Conservation (phyloP, 345 rosid species). For the Laguncularia racemosa region DNA sequence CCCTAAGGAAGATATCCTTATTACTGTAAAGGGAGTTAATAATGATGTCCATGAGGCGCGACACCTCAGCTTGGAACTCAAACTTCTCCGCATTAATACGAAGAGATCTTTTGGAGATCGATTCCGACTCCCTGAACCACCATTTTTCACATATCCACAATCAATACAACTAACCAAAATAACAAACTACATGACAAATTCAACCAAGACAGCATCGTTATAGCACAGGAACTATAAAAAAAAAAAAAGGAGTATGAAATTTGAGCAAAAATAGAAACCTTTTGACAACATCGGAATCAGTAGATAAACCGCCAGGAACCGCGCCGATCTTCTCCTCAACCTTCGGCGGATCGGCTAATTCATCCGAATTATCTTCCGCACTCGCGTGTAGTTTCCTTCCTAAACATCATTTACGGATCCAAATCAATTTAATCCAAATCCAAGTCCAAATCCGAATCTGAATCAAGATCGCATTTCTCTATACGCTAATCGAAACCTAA, state of each 20-base stretch:
- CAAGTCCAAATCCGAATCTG: conserved; percentile 15
- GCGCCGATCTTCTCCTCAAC: conserved; percentile 93
- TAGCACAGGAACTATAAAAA: neutral
- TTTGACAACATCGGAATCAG: conserved; percentile 94
- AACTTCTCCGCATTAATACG: conserved; percentile 86
- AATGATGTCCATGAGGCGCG: conserved; percentile 96
- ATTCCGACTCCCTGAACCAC: conserved; percentile 68
- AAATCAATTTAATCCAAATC: too few species aligned
- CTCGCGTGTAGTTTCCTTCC: conserved; percentile 76
- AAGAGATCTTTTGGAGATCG: conserved; percentile 81
- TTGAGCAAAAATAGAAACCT: conserved; percentile 23
- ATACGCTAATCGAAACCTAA: neutral
- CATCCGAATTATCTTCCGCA: conserved; percentile 61
- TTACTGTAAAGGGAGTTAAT: conserved; percentile 98
- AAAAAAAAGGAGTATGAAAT: too few species aligned
- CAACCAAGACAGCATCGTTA: neutral
- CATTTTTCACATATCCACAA: too few species aligned
- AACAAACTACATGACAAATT: neutral
- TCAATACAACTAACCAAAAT: conserved; percentile 3
- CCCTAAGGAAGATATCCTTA: conserved; percentile 95
- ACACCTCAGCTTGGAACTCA: conserved; percentile 98
- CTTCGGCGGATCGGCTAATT: conserved; percentile 72
- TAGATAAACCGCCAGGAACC: conserved; percentile 72
- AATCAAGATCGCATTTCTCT: neutral
- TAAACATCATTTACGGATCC: conserved; percentile 10